Conservation (phyloP, 768 basidiomycete genomes). For the Cantharellus cinnabarinus region DNA sequence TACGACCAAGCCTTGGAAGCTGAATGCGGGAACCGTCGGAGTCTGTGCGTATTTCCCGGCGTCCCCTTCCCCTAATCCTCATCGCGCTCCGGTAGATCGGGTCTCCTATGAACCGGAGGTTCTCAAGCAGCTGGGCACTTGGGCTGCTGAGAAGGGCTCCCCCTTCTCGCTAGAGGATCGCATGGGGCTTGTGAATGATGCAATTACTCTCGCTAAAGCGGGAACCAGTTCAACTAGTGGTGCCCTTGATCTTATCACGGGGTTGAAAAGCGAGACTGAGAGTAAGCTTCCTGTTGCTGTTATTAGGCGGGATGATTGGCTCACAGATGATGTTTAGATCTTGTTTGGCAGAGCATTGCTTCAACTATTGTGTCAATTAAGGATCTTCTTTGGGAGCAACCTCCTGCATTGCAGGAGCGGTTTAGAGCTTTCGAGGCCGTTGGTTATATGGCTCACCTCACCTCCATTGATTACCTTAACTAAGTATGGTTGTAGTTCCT, state of each 20-base stretch:
- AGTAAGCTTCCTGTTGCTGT: conserved; percentile 24
- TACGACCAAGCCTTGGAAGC: conserved; percentile 60
- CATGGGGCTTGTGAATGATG: conserved; percentile 73
- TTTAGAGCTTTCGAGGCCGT: conserved; percentile 44
- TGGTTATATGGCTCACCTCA: conserved; percentile 10
- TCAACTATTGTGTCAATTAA: conserved; percentile 32
- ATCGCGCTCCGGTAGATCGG: conserved; percentile 31
- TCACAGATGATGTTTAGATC: conserved; percentile 24
- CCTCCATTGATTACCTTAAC: not conserved
- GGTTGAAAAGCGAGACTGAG: conserved; percentile 55
- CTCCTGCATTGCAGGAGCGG: conserved; percentile 25
- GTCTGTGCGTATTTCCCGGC: conserved; percentile 40
- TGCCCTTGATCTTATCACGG: conserved; percentile 49
- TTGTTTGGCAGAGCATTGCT: conserved; percentile 62
- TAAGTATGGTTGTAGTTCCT: conserved; percentile 13
- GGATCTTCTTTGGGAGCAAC: conserved; percentile 70
- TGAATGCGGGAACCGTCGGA: conserved; percentile 76
- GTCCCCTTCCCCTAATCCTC: not conserved
- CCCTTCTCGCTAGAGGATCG: conserved; percentile 68
- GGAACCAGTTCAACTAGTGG: conserved; percentile 61
- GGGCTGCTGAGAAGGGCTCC: conserved; percentile 46
- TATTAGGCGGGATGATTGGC: not conserved
- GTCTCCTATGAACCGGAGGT: conserved; percentile 71
- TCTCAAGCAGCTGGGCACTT: conserved; percentile 53
- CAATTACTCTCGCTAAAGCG: conserved; percentile 58